Percentiles rank a stretch among this genome's conserved stretches.
These are phyloP conservation scores for Ophiocordyceps sinensis DNA, from an alignment of 2,329 filamentous ascomycete genomes.

Conservation along the genomic window DNA sequence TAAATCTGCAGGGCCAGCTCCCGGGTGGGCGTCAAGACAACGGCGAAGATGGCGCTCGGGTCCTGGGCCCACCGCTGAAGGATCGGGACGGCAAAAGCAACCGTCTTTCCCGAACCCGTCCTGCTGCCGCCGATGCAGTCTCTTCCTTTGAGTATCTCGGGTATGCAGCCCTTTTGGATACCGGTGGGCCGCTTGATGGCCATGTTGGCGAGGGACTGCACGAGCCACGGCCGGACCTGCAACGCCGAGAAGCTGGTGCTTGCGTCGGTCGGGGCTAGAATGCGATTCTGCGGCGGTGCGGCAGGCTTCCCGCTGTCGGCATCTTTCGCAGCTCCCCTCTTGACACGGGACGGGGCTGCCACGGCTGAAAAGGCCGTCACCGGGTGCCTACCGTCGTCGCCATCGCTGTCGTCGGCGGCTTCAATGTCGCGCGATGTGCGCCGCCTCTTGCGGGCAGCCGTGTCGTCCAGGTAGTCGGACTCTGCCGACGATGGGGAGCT, in stretches of 20 bases:
- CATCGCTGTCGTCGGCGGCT: conserved; percentile 11
- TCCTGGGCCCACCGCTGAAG: conserved; percentile 88
- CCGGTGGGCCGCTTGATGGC: conserved; percentile 80
- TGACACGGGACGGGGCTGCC: conserved; percentile 36
- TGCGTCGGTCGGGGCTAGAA: conserved; percentile 37
- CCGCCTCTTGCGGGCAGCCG: conserved; percentile 29
- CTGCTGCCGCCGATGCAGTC: conserved; percentile 92
- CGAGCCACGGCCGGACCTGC: conserved; percentile 72
- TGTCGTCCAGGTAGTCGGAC: conserved; percentile 35
- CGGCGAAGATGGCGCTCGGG: conserved; percentile 77
- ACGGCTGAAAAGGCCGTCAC: conserved; percentile 25
- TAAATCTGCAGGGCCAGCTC: conserved; percentile 93
- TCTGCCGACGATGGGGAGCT: conserved; percentile 15
- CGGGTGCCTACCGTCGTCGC: conserved; percentile 17
- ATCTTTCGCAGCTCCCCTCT: conserved; percentile 20
- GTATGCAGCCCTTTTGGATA: conserved; percentile 88
- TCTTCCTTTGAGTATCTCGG: conserved; percentile 76
- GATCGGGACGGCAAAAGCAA: conserved; percentile 90
- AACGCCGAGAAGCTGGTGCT: conserved; percentile 58
- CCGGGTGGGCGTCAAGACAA: conserved; percentile 79
- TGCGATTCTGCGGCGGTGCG: conserved; percentile 15
- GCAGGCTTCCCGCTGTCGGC: conserved; percentile 4
- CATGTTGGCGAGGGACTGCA: conserved; percentile 59
- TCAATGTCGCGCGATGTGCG: conserved; percentile 14
- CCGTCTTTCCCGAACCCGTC: conserved; percentile 93